phyloP scores from a whole-genome alignment of 257 asterid species.

The Fraxinus quadrangulata region DNA sequence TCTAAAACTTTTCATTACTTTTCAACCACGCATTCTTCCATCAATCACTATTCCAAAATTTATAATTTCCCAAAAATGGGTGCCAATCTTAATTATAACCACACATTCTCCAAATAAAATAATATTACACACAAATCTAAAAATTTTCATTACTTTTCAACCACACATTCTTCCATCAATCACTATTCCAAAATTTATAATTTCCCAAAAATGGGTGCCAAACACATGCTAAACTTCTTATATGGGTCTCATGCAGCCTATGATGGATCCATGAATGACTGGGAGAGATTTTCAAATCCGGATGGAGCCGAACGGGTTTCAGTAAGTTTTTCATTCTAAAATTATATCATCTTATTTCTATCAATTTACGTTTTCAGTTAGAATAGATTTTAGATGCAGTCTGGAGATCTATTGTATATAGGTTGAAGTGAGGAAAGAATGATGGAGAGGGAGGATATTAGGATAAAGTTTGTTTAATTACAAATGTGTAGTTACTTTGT shows the following conservation, averaged over 20 bases:
- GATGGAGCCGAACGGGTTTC: conserved; percentile 38
- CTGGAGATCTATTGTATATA: neutral
- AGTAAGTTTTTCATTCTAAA: conserved; percentile 25
- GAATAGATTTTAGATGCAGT: neutral
- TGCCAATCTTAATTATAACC: too few species aligned
- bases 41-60: too few species aligned
- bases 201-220: too few species aligned
- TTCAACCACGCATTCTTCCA: too few species aligned
- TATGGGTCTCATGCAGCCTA: conserved; percentile 23
- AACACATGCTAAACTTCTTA: neutral
- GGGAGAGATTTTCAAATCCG: conserved; percentile 37
- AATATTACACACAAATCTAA: too few species aligned
- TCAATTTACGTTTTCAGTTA: neutral
- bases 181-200: too few species aligned
- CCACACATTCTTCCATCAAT: too few species aligned
- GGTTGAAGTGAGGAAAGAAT: neutral
- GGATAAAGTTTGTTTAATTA: neutral
- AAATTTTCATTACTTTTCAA: too few species aligned
- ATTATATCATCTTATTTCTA: neutral
- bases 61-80: too few species aligned
- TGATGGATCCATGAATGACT: conserved; percentile 37
- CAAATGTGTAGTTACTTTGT: neutral
- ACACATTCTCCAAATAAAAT: too few species aligned
- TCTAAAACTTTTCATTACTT: too few species aligned
- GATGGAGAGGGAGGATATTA: neutral